These are phyloP conservation scores for Ottelia alismoides DNA, from an alignment of 106 monocot species.

Conservation along the genomic window DNA sequence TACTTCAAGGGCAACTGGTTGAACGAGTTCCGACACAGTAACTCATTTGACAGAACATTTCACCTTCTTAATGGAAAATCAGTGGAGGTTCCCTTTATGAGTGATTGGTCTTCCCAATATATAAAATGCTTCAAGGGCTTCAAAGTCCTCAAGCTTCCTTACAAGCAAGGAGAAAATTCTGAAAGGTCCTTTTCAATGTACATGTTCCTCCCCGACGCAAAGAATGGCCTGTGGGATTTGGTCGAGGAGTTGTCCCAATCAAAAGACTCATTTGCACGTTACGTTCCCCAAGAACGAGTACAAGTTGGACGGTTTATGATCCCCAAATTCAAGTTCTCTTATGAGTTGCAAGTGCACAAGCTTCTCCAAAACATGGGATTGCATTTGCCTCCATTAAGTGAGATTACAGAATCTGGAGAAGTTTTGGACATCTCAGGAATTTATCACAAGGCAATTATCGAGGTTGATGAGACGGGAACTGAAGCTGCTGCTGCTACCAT, in stretches of 20 bases:
- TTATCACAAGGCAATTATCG: constrained; percentile 58
- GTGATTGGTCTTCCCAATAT: constrained; percentile 29
- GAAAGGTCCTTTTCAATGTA: constrained; percentile 73
- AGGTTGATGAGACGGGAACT: constrained; percentile 80
- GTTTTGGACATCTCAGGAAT: constrained; percentile 35
- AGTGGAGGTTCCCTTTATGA: constrained; percentile 43
- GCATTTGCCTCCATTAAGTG: constrained; percentile 31
- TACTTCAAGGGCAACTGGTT: constrained; percentile 85
- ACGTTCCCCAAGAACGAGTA: constrained; percentile 26
- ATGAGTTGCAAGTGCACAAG: constrained; percentile 53
- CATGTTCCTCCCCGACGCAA: constrained; percentile 49
- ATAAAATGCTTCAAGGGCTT: constrained; percentile 38
- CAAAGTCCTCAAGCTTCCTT: constrained; percentile 53
- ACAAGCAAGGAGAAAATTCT: constrained; percentile 50
- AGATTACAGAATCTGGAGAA: constrained; percentile 27
- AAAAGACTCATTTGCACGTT: constrained; percentile 24
- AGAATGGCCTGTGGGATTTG: constrained; percentile 39
- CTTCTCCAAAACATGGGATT: constrained; percentile 40
- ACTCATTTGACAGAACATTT: constrained; percentile 36
- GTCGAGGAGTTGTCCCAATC: constrained; percentile 41
- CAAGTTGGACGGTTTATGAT: constrained; percentile 40
- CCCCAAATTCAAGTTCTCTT: constrained; percentile 69
- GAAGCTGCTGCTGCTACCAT: constrained; percentile 67
- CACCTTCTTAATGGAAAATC: constrained; percentile 35
- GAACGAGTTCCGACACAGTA: constrained; percentile 42